These are phyloP conservation scores for Cordyceps fumosorosea DNA, from an alignment of 2,329 filamentous ascomycete species.

Conservation along the genomic window DNA sequence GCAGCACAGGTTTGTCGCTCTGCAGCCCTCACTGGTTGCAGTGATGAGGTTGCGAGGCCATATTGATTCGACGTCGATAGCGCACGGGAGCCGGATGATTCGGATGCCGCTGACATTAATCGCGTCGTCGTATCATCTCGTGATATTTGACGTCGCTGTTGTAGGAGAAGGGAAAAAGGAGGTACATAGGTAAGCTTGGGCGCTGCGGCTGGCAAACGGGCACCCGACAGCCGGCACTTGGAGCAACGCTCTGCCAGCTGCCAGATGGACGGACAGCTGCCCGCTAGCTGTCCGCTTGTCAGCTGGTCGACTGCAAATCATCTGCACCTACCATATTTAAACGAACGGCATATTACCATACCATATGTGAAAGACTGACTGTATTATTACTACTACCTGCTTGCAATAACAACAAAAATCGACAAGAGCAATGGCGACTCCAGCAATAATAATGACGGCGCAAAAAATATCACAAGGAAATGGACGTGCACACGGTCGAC, in stretches of 20 bases:
- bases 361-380: background rate
- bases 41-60: background rate
- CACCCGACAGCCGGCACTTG: background rate
- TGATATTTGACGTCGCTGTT: background rate
- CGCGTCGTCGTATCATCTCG: background rate
- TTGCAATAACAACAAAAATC: background rate
- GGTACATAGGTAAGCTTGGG: background rate
- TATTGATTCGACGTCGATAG: background rate
- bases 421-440: background rate
- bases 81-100: background rate
- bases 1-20: background rate
- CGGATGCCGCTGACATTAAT: background rate
- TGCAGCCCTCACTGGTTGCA: background rate
- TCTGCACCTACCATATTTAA: background rate
- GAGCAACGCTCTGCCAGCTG: background rate
- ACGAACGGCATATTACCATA: background rate
- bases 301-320: background rate
- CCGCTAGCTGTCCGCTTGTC: background rate
- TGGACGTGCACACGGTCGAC: background rate
- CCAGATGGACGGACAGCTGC: background rate
- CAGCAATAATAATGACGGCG: background rate
- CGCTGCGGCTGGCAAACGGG: background rate
- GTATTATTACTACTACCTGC: background rate
- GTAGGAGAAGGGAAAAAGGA: background rate
- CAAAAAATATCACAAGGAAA: background rate